A percentile compares a stretch with the other conserved stretches of the same genome.
phyloP scores from a whole-genome alignment of 345 rosid genomes.

The Durio zibethinus region DNA sequence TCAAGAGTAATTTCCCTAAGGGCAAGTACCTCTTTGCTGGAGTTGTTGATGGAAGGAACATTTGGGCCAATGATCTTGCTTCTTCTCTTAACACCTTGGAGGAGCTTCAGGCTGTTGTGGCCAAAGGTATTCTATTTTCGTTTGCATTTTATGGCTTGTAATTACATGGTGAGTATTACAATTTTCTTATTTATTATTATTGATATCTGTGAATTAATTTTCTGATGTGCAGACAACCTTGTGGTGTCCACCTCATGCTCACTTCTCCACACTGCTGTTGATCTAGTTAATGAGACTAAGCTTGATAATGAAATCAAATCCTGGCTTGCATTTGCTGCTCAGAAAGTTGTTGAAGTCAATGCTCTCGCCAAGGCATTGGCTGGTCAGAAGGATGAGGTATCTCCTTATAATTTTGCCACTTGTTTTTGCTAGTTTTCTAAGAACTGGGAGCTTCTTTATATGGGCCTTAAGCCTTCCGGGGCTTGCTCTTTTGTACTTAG shows the following conservation, averaged over 20 bases:
- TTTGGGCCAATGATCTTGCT: slow-evolving; percentile 98
- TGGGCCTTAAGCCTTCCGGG: not conserved
- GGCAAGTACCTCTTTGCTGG: slow-evolving; percentile 94
- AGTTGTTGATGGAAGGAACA: slow-evolving; percentile 96
- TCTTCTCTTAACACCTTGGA: slow-evolving; percentile 56
- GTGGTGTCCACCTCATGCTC: slow-evolving; percentile 98
- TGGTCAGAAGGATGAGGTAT: slow-evolving; percentile 84
- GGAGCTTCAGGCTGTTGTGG: slow-evolving; percentile 70
- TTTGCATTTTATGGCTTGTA: not conserved
- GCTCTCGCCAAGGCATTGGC: slow-evolving; percentile 90
- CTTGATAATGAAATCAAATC: slow-evolving; percentile 82
- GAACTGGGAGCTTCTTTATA: not conserved
- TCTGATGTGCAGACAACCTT: slow-evolving; percentile 59
- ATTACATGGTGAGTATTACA: not conserved
- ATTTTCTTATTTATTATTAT: not conserved
- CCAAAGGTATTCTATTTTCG: slow-evolving; percentile 58
- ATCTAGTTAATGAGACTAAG: slow-evolving; percentile 84
- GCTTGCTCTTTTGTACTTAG: not conserved
- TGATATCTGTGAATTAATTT: not conserved
- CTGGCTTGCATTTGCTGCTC: slow-evolving; percentile 99
- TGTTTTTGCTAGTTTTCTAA: not conserved
- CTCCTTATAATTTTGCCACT: not conserved
- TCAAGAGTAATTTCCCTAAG: slow-evolving; percentile 75
- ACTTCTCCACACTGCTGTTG: slow-evolving; percentile 96
- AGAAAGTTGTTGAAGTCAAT: slow-evolving; percentile 90